phyloP scores from a whole-genome alignment of 331 rosid genomes.

The Quercus tomentella region DNA sequence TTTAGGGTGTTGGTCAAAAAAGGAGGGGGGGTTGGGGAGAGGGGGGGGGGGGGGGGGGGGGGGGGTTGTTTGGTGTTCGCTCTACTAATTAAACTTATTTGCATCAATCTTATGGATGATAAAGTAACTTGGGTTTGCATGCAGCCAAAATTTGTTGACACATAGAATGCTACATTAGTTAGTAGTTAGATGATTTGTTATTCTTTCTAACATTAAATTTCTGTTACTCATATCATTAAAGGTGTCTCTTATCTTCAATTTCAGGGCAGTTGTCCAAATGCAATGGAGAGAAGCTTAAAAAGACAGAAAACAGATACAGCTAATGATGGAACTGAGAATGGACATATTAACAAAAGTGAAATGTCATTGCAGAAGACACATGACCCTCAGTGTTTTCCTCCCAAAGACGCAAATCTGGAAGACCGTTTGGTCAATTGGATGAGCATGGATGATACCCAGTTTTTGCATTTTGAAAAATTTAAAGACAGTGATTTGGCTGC shows the following conservation, averaged over 20 bases:
- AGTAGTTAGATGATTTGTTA: too few relatives aligned
- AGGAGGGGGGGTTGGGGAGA: neutral
- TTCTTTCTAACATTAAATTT: neutral
- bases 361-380: slow-evolving; percentile 26
- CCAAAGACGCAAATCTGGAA: slow-evolving; percentile 17
- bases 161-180: neutral
- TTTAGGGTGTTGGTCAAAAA: neutral
- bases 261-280: slow-evolving; percentile 44
- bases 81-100: neutral
- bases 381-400: slow-evolving; percentile 23
- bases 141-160: neutral
- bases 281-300: slow-evolving; percentile 41
- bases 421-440: slow-evolving; percentile 60
- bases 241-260: neutral
- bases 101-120: neutral
- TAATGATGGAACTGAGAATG: slow-evolving; percentile 25
- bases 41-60: neutral
- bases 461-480: slow-evolving; percentile 31
- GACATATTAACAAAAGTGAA: slow-evolving; percentile 30
- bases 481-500: slow-evolving; percentile 39
- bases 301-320: slow-evolving; percentile 42
- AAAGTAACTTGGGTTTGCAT: neutral
- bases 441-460: slow-evolving; percentile 67
- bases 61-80: neutral
- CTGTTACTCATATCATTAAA: neutral